Conservation (phyloP, 257 asterid genomes). For the Solanum chilense region DNA sequence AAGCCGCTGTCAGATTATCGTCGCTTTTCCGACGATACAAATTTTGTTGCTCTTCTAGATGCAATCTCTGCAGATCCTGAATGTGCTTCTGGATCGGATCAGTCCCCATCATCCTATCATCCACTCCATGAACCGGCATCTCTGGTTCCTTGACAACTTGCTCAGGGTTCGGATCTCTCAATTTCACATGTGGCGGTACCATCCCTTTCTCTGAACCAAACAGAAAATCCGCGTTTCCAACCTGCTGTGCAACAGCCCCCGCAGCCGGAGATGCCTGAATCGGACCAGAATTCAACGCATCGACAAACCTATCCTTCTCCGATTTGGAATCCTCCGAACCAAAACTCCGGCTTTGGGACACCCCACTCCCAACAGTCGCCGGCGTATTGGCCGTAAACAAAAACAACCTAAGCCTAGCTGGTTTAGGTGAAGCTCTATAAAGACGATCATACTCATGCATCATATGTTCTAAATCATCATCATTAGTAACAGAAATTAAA, state of each 20-base stretch:
- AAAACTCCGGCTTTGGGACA: slow-evolving; percentile 23
- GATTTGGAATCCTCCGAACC: slow-evolving; percentile 69
- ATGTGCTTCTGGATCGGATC: slow-evolving; percentile 95
- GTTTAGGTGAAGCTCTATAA: slow-evolving; percentile 55
- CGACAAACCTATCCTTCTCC: slow-evolving; percentile 75
- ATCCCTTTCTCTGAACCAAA: slow-evolving; percentile 62
- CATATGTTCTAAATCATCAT: slow-evolving; percentile 93
- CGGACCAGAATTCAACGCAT: slow-evolving; percentile 90
- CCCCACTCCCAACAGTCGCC: slow-evolving; percentile 3
- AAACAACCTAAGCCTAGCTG: slow-evolving; percentile 76
- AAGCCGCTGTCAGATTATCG: slow-evolving; percentile 37
- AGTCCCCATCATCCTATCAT: slow-evolving; percentile 9
- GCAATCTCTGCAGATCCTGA: slow-evolving; percentile 78
- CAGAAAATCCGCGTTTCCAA: slow-evolving; percentile 44
- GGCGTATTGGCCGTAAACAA: slow-evolving; percentile 32
- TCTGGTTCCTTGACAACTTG: slow-evolving; percentile 12
- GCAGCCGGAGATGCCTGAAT: slow-evolving; percentile 30
- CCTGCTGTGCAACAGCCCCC: slow-evolving; percentile 16
- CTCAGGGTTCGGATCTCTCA: slow-evolving; percentile 11
- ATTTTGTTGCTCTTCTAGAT: slow-evolving; percentile 68
- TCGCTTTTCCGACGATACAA: slow-evolving; percentile 46
- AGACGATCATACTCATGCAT: slow-evolving; percentile 88
- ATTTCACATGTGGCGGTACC: slow-evolving; percentile 19
- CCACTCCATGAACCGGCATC: slow-evolving; percentile 25
- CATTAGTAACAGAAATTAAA: slow-evolving; percentile 82